Evolutionary conservation across 148 eudicot genomes (phyloP), one percentile per base, ranked within the genome.

Genomic region (Dysphania ambrosioides): DNA sequence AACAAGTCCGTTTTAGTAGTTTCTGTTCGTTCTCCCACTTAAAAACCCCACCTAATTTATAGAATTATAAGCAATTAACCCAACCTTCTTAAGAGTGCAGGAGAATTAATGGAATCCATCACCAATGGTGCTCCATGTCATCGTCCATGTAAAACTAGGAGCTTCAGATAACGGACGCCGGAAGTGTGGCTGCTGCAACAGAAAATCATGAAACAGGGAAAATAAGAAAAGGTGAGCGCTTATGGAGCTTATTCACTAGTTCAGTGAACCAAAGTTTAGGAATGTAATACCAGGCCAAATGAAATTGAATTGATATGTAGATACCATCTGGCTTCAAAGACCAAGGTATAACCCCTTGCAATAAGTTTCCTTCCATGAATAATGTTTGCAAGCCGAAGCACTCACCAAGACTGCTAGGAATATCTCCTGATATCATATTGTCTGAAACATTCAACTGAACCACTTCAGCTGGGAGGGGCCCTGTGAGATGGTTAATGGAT

Each of bases 51-150:
- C 51, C 18, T 18, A 57, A 4, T 24, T 67, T 15, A 75, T 15
- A 56, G 16, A 38, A 60, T 34, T 27, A 59, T 1, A 77, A 47
- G 32, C 61, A 55, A 21, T 70, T 79, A 87, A 21, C 74, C 90
- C 34, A 77, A 92, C 98, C 97, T 95, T 95, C 82, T 82, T 88
- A 60, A 95, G 69, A 69, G 90, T 81, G 53, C 92, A 95, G 83
- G 92, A 87, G 86, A 92, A 95, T 83, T 90, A 95, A 72, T 95
- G 98, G 79, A 95, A 95, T 82, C 91, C 96, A 72, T 92, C 93
- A 9, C 98, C 98, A 86, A 95, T 92, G 29, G 97, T 95, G 62
- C 71, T 82, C 85, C 89, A 95, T 56, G 90, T 95, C 79, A 90
- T 75, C 7, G 98, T 88, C 98, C 98, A 95, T 41, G 90, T 88